phyloP scores from a whole-genome alignment of 345 rosid species.

The Clarkia xantiana region DNA sequence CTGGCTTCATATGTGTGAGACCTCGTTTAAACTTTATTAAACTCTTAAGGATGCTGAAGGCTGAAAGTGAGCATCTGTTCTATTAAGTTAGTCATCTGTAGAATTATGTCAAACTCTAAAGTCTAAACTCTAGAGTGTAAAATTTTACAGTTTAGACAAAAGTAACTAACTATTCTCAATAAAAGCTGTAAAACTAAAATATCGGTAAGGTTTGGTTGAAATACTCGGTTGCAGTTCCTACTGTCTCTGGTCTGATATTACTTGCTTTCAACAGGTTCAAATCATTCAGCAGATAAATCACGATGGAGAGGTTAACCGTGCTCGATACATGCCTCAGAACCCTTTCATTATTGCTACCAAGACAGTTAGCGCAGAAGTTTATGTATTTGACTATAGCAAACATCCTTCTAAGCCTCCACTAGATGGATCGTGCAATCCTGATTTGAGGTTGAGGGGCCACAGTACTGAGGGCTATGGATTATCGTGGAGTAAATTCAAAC shows the following conservation, averaged over 20 bases:
- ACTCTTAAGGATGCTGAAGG: too few species aligned
- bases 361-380: constrained; percentile 93
- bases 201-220: too few species aligned
- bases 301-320: constrained; percentile 95
- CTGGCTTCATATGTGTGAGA: too few species aligned
- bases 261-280: constrained; percentile 43
- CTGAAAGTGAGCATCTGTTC: too few species aligned
- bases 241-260: neutral
- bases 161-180: too few species aligned
- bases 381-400: constrained; percentile 86
- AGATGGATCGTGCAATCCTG: constrained; percentile 83
- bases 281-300: constrained; percentile 95
- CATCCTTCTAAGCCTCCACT: constrained; percentile 88
- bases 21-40: too few species aligned
- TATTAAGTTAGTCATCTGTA: too few species aligned
- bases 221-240: neutral
- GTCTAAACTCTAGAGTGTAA: too few species aligned
- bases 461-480: constrained; percentile 93
- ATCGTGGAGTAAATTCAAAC: constrained; percentile 92
- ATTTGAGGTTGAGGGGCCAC: constrained; percentile 83
- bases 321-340: constrained; percentile 95
- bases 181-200: too few species aligned
- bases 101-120: too few species aligned
- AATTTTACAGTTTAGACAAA: too few species aligned
- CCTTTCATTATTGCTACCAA: constrained; percentile 86